Evolutionary conservation across 352 stramenopile species (phyloP), one percentile per base, ranked within the genome.

Genomic region (Pilasporangium apinafurcum): DNA sequence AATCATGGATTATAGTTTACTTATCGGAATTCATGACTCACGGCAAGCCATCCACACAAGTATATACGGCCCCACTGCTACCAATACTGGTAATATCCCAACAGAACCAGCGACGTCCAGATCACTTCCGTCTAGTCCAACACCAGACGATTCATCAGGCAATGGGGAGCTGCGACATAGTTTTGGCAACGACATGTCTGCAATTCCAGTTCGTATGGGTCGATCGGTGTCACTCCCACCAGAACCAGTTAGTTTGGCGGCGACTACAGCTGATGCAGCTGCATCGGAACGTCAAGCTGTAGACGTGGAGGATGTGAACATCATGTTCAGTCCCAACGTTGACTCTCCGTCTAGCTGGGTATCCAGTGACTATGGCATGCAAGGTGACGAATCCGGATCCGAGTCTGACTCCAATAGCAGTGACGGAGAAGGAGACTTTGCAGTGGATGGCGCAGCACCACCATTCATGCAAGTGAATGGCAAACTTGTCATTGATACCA

Each of bases 1-100:
- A 51, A 97, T 97, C 52, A 97, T 97, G 86, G 91, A 97, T 61
- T 97, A 97, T 53, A 95, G 78, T 41, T 50, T 97, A 21, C 73
- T 97, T 8, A 79, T 97, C 22, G 91, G 90, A 36, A 76, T 97
- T n/a, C 83, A 96, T 56, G 81, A 97, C 56, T 69, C 76, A 12
- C 56, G 59, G 13, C 65, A 66, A 33, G 63, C 73, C 33, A 62
- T 85, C 29, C 72, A 77, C n/a, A 59, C 63, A 30, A 64, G 61
- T 24, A 55, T 83, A 18, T 83, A 70, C 35, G 68, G 62, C 13
- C 53, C 54, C 21, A n/a, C n/a, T n/a, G n/a, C n/a, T n/a, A n/a
- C n/a, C n/a, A n/a, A n/a, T n/a, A n/a, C n/a, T n/a, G n/a, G n/a
- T n/a, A n/a, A n/a, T n/a, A n/a, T n/a, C n/a, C n/a, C n/a, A n/a